Conservation (phyloP, 2,329 filamentous ascomycete species). For the Xylaria sp. region DNA sequence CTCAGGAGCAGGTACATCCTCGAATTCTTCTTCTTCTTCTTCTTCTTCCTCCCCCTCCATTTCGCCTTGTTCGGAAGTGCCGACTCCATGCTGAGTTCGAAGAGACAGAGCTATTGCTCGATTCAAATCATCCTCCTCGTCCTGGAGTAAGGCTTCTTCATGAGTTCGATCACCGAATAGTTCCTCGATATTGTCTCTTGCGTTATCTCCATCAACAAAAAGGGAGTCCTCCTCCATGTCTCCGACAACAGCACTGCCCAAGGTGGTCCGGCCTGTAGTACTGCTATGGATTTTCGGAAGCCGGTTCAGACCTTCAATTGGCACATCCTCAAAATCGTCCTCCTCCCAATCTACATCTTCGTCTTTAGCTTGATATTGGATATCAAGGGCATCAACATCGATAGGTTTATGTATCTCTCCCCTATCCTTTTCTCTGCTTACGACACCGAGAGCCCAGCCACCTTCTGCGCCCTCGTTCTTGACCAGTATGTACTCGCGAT, state of each 20-base stretch:
- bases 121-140: conserved; percentile 73
- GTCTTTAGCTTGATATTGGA: conserved; percentile 66
- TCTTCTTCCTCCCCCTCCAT: conserved; percentile 51
- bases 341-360: conserved; percentile 71
- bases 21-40: conserved; percentile 57
- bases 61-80: conserved; percentile 43
- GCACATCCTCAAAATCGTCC: conserved; percentile 90
- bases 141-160: conserved; percentile 53
- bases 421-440: conserved; percentile 83
- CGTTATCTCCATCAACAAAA: conserved; percentile 59
- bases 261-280: conserved; percentile 43
- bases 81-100: conserved; percentile 66
- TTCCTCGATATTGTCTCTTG: conserved; percentile 35
- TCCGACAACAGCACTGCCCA: conserved; percentile 36
- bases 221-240: conserved; percentile 65
- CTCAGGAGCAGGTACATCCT: conserved; percentile 63
- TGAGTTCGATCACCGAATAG: conserved; percentile 41
- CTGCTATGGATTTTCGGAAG: conserved; percentile 70
- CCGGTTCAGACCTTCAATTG: conserved; percentile 88
- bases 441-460: conserved; percentile 94
- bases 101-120: conserved; percentile 88
- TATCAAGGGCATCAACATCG: conserved; percentile 79
- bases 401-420: conserved; percentile 89
- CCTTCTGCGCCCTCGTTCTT: conserved; percentile 96
- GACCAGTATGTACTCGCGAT: conserved; percentile 93